These are phyloP conservation scores for Jacaranda copaia DNA, from an alignment of 257 asterid species.

Conservation along the genomic window DNA sequence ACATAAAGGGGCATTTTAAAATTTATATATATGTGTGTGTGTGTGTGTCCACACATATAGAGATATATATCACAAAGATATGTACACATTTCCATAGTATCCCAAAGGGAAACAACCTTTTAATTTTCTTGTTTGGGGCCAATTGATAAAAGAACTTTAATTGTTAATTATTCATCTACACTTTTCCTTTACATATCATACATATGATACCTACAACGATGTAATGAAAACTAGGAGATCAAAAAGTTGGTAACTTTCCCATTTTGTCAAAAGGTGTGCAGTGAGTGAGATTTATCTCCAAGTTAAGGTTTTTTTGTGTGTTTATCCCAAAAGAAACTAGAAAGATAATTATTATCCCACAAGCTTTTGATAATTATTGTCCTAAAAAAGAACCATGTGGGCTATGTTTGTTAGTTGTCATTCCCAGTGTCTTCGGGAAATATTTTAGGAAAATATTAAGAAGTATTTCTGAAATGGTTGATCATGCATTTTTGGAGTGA, in stretches of 20 bases:
- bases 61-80: too few relatives aligned
- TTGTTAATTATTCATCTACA: neutral
- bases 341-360: constrained; percentile 5
- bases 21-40: too few relatives aligned
- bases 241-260: constrained; percentile 40
- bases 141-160: constrained; percentile 27
- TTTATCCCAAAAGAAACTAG: neutral
- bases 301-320: constrained; percentile 11
- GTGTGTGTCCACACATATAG: too few relatives aligned
- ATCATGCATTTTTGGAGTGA: too few relatives aligned
- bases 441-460: neutral
- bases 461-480: too few relatives aligned
- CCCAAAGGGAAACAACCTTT: constrained; percentile 26
- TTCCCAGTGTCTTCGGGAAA: neutral
- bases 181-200: constrained; percentile 14
- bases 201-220: constrained; percentile 23
- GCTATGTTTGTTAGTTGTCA: neutral
- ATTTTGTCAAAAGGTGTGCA: constrained; percentile 53
- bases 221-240: constrained; percentile 37
- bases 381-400: neutral
- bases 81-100: neutral
- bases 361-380: constrained; percentile 16
- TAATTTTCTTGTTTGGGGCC: constrained; percentile 13
- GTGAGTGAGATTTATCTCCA: constrained; percentile 18
- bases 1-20: too few relatives aligned